These are phyloP conservation scores for Colletotrichum chrysophilum DNA, from an alignment of 2,329 filamentous ascomycete genomes.

Conservation along the genomic window DNA sequence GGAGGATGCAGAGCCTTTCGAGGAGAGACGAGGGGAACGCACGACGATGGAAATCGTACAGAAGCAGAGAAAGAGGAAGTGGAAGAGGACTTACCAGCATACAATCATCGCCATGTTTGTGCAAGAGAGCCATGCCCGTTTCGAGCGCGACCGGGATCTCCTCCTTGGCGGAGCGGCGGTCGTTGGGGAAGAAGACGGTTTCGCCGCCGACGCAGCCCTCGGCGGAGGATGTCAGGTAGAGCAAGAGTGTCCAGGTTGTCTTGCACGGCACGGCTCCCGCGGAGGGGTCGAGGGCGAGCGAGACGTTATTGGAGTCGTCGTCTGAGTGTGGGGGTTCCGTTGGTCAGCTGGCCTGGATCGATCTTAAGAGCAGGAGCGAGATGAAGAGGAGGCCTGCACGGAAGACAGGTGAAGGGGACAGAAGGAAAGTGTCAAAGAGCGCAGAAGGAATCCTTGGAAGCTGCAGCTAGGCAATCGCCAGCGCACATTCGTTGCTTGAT, in stretches of 20 bases:
- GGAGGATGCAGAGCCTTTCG: background rate
- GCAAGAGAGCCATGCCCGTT: conserved; percentile 84
- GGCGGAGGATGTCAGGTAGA: conserved; percentile 75
- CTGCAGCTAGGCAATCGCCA: background rate
- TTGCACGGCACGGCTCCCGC: conserved; percentile 48
- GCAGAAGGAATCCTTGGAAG: background rate
- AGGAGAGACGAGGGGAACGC: background rate
- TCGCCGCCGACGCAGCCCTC: conserved; percentile 80
- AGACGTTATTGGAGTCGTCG: conserved; percentile 81
- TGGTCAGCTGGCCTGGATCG: conserved; percentile 4
- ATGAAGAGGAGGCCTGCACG: conserved; percentile 9
- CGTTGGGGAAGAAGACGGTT: conserved; percentile 87
- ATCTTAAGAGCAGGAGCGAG: background rate
- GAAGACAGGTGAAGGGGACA: conserved; percentile 8
- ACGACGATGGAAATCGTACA: background rate
- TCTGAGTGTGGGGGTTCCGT: conserved; percentile 54
- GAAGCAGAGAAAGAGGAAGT: background rate
- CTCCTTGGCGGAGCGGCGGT: conserved; percentile 59
- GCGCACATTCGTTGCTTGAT: background rate
- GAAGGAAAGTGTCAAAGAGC: background rate
- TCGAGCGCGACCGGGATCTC: conserved; percentile 77
- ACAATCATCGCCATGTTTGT: conserved; percentile 89
- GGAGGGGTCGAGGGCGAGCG: conserved; percentile 33
- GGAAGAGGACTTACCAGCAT: conserved; percentile 63
- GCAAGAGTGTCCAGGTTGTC: conserved; percentile 90